Evolutionary conservation across 2,329 filamentous ascomycete genomes (phyloP).

Genomic region (Xylaria sp.): DNA sequence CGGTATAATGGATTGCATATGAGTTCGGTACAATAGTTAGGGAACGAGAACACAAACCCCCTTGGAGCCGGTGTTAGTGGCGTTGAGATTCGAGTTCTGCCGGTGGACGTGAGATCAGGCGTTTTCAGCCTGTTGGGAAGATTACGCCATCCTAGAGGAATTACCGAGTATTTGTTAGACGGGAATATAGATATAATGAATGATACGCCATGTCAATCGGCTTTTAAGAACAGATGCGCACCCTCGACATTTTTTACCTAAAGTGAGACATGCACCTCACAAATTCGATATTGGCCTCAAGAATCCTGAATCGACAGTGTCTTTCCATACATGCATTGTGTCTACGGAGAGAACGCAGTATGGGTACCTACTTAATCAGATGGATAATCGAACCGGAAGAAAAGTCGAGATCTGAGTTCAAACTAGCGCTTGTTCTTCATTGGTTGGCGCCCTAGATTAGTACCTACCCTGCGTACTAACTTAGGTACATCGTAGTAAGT

Average conservation of each 20-base stretch:
- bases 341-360: neutral
- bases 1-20: neutral
- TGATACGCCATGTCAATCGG: neutral
- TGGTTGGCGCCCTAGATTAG: neutral
- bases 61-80: constrained; percentile 2
- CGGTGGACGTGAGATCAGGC: constrained; percentile 2
- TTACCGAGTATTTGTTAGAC: neutral
- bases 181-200: neutral
- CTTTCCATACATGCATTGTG: neutral
- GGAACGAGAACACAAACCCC: neutral
- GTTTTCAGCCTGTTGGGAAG: constrained; percentile 8
- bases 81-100: constrained; percentile 11
- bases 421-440: neutral
- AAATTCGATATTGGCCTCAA: neutral
- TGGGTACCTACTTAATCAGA: neutral
- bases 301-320: neutral
- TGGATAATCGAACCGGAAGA: neutral
- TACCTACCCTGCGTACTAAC: too few species aligned
- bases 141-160: neutral
- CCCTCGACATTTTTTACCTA: neutral
- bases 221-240: neutral
- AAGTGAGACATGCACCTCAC: neutral
- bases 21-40: neutral
- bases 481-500: too few species aligned
- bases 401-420: constrained; percentile 1